Conservation (phyloP, 2,329 filamentous ascomycete species). For the Apiospora kogelbergensis region DNA sequence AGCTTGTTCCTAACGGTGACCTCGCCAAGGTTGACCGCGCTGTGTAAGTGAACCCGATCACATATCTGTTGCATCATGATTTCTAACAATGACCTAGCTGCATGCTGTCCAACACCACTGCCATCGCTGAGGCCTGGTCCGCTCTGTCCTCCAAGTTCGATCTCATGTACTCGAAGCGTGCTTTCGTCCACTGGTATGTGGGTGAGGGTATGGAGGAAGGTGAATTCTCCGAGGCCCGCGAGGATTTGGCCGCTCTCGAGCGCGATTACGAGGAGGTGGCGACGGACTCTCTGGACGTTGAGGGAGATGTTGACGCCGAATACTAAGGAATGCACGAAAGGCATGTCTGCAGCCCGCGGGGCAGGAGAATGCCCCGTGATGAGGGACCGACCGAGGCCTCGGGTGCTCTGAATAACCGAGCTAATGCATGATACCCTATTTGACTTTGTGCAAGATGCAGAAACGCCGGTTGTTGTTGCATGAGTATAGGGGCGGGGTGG, state of each 20-base stretch:
- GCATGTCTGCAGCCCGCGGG: conserved; percentile 15
- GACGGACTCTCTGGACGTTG: conserved; percentile 86
- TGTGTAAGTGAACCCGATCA: conserved; percentile 65
- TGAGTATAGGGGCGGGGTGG: conserved; percentile 19
- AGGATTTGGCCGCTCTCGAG: conserved; percentile 97
- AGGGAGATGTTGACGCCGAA: conserved; percentile 84
- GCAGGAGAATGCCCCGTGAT: background rate
- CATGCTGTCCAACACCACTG: conserved; percentile 99
- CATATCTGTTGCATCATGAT: background rate
- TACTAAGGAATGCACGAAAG: conserved; percentile 60
- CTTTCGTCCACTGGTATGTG: conserved; percentile 99
- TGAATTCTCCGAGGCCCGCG: conserved; percentile 98
- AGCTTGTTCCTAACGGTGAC: conserved; percentile 95
- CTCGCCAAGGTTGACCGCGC: conserved; percentile 97
- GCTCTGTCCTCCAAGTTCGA: conserved; percentile 98
- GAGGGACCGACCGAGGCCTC: background rate
- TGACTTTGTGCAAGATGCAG: conserved; percentile 15
- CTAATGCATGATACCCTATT: conserved; percentile 20
- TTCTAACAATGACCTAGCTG: conserved; percentile 56
- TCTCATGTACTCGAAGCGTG: conserved; percentile 99
- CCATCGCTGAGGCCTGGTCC: conserved; percentile 97
- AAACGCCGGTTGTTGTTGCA: conserved; percentile 18
- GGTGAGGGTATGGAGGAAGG: conserved; percentile 99
- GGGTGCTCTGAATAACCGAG: conserved; percentile 11
- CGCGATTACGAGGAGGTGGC: conserved; percentile 99